A percentile compares a stretch with the other conserved stretches of the same genome.
Conservation (phyloP, 108 stramenopile species). For the Pseudonitzschia delicatissima region DNA sequence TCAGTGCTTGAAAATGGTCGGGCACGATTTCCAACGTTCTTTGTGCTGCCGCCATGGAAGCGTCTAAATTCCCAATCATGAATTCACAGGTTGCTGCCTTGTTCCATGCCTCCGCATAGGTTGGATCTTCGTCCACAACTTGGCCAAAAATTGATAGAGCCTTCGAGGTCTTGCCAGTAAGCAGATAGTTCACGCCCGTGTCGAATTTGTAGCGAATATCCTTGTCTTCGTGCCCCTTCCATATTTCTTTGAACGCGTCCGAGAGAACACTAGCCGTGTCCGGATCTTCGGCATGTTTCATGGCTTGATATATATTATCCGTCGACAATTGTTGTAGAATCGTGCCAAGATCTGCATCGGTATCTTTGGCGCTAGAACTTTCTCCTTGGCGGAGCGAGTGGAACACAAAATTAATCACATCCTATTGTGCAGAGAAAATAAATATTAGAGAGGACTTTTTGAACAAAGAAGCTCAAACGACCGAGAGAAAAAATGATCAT, state of each 20-base stretch:
- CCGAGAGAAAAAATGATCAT: slow-evolving; percentile 2
- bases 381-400: slow-evolving; percentile 19
- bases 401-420: slow-evolving; percentile 1
- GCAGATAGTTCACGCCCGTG: slow-evolving; percentile 45
- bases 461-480: slow-evolving; percentile 1
- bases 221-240: slow-evolving; percentile 50
- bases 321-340: slow-evolving; percentile 41
- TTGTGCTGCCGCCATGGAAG: slow-evolving; percentile 48
- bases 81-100: slow-evolving; percentile 58
- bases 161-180: slow-evolving; percentile 54
- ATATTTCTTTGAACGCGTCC: slow-evolving; percentile 68
- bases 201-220: slow-evolving; percentile 53
- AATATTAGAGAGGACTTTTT: not conserved
- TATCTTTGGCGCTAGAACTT: slow-evolving; percentile 14
- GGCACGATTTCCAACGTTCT: slow-evolving; percentile 54
- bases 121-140: slow-evolving; percentile 55
- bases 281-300: slow-evolving; percentile 43
- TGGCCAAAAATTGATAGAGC: slow-evolving; percentile 48
- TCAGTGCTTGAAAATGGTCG: slow-evolving; percentile 64
- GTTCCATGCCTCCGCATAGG: slow-evolving; percentile 72
- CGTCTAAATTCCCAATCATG: slow-evolving; percentile 60
- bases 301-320: slow-evolving; percentile 44
- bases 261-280: slow-evolving; percentile 52
- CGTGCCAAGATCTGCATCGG: slow-evolving; percentile 10
- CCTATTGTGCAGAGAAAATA: not conserved